These are phyloP conservation scores for Chalciporus chontae DNA, from an alignment of 768 basidiomycete species.

Conservation along the genomic window DNA sequence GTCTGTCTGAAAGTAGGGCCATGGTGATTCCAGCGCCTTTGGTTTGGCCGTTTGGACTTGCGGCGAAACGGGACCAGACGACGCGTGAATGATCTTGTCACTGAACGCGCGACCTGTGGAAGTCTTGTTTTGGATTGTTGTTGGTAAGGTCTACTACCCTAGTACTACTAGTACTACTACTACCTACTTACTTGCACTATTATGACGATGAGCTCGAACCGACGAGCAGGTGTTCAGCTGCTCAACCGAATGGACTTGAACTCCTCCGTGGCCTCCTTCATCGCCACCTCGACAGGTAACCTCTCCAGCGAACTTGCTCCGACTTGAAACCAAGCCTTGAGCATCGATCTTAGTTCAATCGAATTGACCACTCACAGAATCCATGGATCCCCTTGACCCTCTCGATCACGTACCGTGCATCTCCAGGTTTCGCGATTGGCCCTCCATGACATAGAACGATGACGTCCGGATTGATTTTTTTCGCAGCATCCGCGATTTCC, in stretches of 20 bases:
- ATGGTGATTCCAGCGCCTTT: slow-evolving; percentile 22
- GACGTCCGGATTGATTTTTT: slow-evolving; percentile 14
- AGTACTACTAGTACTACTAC: background rate
- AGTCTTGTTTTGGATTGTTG: slow-evolving; percentile 34
- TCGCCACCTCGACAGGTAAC: slow-evolving; percentile 22
- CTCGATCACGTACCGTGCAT: slow-evolving; percentile 20
- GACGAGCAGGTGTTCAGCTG: background rate
- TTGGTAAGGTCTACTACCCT: slow-evolving; percentile 1
- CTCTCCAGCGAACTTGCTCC: slow-evolving; percentile 28
- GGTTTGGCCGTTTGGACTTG: slow-evolving; percentile 5
- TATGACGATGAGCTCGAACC: too few relatives aligned
- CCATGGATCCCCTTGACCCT: slow-evolving; percentile 17
- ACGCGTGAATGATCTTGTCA: slow-evolving; percentile 17
- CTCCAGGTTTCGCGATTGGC: slow-evolving; percentile 23
- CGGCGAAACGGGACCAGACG: slow-evolving; percentile 3
- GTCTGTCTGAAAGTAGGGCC: slow-evolving; percentile 44
- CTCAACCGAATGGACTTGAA: slow-evolving; percentile 23
- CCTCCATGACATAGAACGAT: slow-evolving; percentile 25
- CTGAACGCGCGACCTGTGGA: slow-evolving; percentile 6
- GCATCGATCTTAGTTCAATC: background rate
- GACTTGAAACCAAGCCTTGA: slow-evolving; percentile 4
- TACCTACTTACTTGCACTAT: too few relatives aligned
- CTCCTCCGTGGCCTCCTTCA: slow-evolving; percentile 15
- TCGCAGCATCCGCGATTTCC: slow-evolving; percentile 17
- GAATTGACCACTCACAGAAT: slow-evolving; percentile 17